Base-by-base conservation (phyloP, 2,329 filamentous ascomycete species). In the Cladosporium phlei region DNA sequence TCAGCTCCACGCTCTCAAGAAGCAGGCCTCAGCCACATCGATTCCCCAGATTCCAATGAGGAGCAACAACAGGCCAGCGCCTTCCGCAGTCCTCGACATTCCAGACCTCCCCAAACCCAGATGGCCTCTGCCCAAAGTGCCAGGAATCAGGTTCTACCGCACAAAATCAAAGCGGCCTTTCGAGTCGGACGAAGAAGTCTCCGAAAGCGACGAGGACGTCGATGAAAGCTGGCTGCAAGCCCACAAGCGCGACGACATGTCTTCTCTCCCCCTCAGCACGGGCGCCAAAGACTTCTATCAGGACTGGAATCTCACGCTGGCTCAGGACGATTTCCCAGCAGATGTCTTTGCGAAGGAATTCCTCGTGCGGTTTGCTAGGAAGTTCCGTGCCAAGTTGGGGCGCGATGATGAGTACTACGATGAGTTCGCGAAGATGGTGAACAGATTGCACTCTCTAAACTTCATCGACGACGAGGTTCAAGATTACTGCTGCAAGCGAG, bases 121-220 rank as follows among this genome's bases (percentile, higher is more conserved):
- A 24, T 65, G 64, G 37, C 38, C 44, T 3, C 66, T 72, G 1
- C 71, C 71, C 2, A 49, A 50, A 4, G 60, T 69, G 0, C 58
- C 61, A 1, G 59, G 59, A 2, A 53, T 70, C 10, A 60, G 56
- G 0, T 68, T 71, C 47, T 72, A 68, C 50, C 60, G 69, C n/a
- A 60, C 62, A 9, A 52, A 56, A 2, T 66, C 66, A 2, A 73
- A 71, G 51, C 59, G 67, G 8, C 58, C 56, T 2, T 51, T 74
- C 2, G 38, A 52, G 6, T 57, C 64, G 25, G 69, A 66, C 6
- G 68, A 70, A 38, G 34, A 52, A 4, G 52, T 72, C 12, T 68
- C 62, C 37, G 69, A 73, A 46, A 71, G 69, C 52, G 71, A 73
- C 21, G 66, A 71, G 33, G 69, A 70, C 5, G 50, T 64, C 0